Conservation (phyloP, 441 rosid genomes). For the Croton setiger region DNA sequence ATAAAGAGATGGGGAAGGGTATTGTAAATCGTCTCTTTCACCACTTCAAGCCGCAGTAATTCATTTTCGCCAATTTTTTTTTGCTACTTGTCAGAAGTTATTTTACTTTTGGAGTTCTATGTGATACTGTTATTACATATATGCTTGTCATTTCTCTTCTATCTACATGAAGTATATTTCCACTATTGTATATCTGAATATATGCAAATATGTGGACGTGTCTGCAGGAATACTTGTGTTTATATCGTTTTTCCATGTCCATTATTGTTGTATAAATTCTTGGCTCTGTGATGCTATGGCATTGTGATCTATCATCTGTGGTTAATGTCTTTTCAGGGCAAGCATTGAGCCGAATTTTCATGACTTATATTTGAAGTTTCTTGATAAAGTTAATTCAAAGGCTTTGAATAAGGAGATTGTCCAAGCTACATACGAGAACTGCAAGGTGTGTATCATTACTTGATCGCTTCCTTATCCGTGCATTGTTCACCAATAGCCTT, state of each 20-base stretch:
- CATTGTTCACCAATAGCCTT: background rate
- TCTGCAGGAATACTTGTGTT: too few relatives aligned
- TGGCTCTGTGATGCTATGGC: background rate
- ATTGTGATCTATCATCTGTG: background rate
- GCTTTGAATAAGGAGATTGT: constrained; percentile 84
- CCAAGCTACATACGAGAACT: constrained; percentile 93
- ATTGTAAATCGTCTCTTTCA: background rate
- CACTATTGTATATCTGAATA: too few relatives aligned
- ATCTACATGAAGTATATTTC: background rate
- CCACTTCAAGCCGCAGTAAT: background rate
- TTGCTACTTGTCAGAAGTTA: too few relatives aligned
- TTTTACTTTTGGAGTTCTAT: background rate
- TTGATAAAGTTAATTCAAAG: constrained; percentile 87
- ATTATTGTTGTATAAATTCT: background rate
- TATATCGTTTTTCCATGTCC: too few relatives aligned
- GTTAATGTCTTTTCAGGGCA: constrained; percentile 55
- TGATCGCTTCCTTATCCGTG: background rate
- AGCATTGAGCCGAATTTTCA: constrained; percentile 99
- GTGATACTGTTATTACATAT: background rate
- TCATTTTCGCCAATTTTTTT: background rate
- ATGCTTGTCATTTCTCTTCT: background rate
- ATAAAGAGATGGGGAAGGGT: background rate
- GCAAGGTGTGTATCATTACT: constrained; percentile 66
- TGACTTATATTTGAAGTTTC: constrained; percentile 90
- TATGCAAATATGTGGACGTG: too few relatives aligned